A percentile compares a stretch with the other conserved stretches of the same genome.
phyloP scores from a whole-genome alignment of 805 yeast genomes.

The Ascoidea rubescens region DNA sequence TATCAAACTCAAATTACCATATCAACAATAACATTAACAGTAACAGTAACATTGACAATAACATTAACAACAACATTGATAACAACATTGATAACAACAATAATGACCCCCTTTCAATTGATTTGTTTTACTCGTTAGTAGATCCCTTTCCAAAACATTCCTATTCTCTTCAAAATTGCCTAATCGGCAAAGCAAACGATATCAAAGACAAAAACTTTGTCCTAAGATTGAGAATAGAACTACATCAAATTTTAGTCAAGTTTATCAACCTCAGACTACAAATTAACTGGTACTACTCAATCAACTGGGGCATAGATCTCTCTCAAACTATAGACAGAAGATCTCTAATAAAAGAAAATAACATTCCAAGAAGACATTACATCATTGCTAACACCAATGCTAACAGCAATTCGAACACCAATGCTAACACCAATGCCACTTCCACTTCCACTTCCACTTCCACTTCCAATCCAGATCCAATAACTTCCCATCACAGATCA shows the following conservation, averaged over 20 bases:
- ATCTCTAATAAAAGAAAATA: not conserved
- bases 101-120: not conserved
- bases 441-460: not conserved
- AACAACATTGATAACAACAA: not conserved
- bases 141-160: slow-evolving; percentile 18
- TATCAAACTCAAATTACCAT: not conserved
- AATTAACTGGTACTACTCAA: slow-evolving; percentile 44
- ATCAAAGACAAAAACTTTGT: slow-evolving; percentile 59
- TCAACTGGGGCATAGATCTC: not conserved
- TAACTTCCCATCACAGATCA: not conserved
- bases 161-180: slow-evolving; percentile 74
- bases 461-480: not conserved
- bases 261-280: slow-evolving; percentile 50
- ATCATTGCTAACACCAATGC: not conserved
- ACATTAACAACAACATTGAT: not conserved
- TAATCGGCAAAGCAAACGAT: slow-evolving; percentile 75
- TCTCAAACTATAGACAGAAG: slow-evolving; percentile 4
- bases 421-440: not conserved
- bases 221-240: slow-evolving; percentile 65
- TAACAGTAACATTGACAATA: not conserved
- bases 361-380: slow-evolving; percentile 2
- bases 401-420: not conserved
- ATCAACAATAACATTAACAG: not conserved
- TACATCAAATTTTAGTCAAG: slow-evolving; percentile 64
- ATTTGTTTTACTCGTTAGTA: not conserved